A percentile compares a stretch with the other conserved stretches of the same genome.
Conservation (phyloP, 2,329 filamentous ascomycete genomes). For the Mycosphaerella sp. region DNA sequence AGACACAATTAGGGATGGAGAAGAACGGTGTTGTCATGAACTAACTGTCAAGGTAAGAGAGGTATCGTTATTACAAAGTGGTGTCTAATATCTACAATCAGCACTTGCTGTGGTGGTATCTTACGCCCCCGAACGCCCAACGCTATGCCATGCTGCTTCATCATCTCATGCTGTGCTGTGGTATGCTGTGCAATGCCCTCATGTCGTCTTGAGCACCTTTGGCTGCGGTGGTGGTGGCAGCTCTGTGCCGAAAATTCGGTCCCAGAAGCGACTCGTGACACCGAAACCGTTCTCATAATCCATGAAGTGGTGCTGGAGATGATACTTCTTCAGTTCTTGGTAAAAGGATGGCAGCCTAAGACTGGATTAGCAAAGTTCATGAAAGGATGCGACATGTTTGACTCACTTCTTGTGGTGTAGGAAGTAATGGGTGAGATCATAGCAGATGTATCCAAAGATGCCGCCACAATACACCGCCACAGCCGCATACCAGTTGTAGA, state of each 20-base stretch:
- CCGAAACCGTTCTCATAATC: slow-evolving; percentile 98
- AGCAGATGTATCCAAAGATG: slow-evolving; percentile 91
- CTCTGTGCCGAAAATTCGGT: slow-evolving; percentile 84
- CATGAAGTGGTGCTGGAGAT: slow-evolving; percentile 93
- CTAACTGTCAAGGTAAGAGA: too few species aligned
- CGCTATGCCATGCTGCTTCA: slow-evolving; percentile 10
- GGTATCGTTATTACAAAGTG: slow-evolving; percentile 8
- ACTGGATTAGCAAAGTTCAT: slow-evolving; percentile 9
- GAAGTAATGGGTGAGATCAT: slow-evolving; percentile 98
- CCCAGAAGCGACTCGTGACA: slow-evolving; percentile 95
- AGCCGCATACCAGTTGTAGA: slow-evolving; percentile 76
- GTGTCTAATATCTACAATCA: slow-evolving; percentile 14
- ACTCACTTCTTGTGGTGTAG: slow-evolving; percentile 82
- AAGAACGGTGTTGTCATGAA: not conserved
- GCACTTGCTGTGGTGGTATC: slow-evolving; percentile 14
- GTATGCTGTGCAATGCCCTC: slow-evolving; percentile 8
- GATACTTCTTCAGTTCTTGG: slow-evolving; percentile 91
- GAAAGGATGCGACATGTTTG: not conserved
- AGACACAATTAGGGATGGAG: too few species aligned
- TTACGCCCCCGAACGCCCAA: slow-evolving; percentile 10
- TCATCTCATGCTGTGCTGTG: slow-evolving; percentile 3
- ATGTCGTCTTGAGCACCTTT: slow-evolving; percentile 45
- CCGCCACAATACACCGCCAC: slow-evolving; percentile 78
- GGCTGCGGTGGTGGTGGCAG: slow-evolving; percentile 49
- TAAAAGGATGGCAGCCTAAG: slow-evolving; percentile 75